Evolutionary conservation across 2,329 filamentous ascomycete genomes (phyloP), one percentile per base, ranked within the genome.

Genomic region (Pestalotiopsis sp.): DNA sequence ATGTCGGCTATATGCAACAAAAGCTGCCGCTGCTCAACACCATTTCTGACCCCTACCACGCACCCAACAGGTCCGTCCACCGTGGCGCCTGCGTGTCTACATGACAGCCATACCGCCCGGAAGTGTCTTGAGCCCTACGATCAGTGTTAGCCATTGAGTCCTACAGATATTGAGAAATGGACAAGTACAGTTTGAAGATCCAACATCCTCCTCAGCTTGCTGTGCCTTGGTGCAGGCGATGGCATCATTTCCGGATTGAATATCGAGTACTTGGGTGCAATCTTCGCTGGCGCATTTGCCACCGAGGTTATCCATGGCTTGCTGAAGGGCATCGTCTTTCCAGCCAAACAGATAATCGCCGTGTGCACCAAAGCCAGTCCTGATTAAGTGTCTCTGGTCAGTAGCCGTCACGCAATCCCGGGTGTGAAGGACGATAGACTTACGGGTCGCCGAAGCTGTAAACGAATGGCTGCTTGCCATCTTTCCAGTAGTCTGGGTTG

Each of bases 391-490:
- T 23, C 23, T 23, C 3, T 23, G 23, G 23, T 23, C 3, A 23
- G 23, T 23, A 23, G 3, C 23, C 23, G 23, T 23, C 23, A 23
- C 23, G 3, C 23, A 3, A 23, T 23, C 23, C 23, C 23, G 23
- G 23, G 23, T 23, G 23, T 2, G 2, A 23, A 23, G 23, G 23
- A 23, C 23, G 23, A 23, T 23, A 3, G 23, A 57, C 52, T 57
- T 58, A 66, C 45, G 64, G 45, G 25, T 68, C 67, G 36, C 67
- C 67, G 14, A 66, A 67, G 66, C 36, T 69, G 70, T 57, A 74
- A 25, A 70, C 72, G 67, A 68, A 72, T 68, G 65, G 68, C 65
- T 66, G 71, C 66, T 45, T 69, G 25, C 67, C 74, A 68, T 67
- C 65, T 58, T 49, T 69, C 72, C n/a, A 71, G 25, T 58, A 69